These are phyloP conservation scores for Microthlaspi erraticum DNA, from an alignment of 345 rosid genomes.

Conservation along the genomic window DNA sequence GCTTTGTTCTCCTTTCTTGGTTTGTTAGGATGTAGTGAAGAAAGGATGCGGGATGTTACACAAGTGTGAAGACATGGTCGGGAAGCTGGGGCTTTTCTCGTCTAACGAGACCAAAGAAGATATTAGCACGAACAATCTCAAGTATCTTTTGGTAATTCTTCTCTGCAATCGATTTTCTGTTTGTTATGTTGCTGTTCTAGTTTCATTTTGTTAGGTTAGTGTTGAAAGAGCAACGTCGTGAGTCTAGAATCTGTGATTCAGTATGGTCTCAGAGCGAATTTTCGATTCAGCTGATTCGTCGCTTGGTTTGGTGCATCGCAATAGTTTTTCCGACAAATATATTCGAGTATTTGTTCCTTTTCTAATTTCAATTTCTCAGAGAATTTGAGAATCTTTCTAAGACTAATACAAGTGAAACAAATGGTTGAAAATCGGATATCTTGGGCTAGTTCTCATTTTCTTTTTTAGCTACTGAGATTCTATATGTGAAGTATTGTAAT, in stretches of 20 bases:
- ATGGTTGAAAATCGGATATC: background rate
- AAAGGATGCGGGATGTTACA: conserved; percentile 70
- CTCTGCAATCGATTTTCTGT: background rate
- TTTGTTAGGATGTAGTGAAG: conserved; percentile 61
- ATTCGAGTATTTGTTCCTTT: no score
- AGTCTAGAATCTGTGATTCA: conserved; percentile 3
- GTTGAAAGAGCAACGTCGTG: background rate
- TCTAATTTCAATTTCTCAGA: no score
- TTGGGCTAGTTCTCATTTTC: conserved; percentile 3
- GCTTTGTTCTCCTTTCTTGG: background rate
- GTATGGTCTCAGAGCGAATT: no score
- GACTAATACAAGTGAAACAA: background rate
- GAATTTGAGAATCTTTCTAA: no score
- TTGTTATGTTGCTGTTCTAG: conserved; percentile 18
- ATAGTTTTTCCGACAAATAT: no score
- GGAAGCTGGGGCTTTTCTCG: conserved; percentile 81
- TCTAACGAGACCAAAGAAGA: conserved; percentile 90
- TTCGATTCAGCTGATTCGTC: no score
- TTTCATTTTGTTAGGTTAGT: conserved; percentile 1
- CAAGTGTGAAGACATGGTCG: conserved; percentile 89
- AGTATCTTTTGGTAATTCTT: conserved; percentile 73
- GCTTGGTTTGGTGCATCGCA: no score
- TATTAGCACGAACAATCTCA: conserved; percentile 80
- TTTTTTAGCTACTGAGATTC: conserved; percentile 5
- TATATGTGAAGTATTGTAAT: background rate